Base-by-base conservation (phyloP, 106 monocot genomes). In the Dioscorea dumetorum region DNA sequence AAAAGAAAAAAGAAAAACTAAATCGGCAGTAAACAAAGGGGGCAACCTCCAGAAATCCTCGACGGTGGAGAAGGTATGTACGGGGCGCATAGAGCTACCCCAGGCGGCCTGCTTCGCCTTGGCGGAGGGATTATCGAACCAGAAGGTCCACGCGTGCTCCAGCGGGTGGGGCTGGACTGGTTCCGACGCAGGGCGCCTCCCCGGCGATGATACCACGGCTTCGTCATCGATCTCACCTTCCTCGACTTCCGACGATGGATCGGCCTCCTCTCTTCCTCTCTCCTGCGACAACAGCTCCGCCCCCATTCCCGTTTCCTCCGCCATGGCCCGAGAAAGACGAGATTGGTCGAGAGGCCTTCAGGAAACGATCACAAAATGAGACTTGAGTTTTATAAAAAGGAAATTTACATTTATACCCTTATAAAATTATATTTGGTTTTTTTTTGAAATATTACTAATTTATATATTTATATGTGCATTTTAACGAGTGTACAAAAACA, bases 101-200 rank as follows among this genome's bases (percentile, higher is more conserved):
- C 94, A 95, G 0, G 85, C 54, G 22, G 62, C 57, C 70, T 81
- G 82, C 81, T 72, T 85, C n/a, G 76, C 66, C 53, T 88, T 90
- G 19, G 59, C 70, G 2, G 85, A 73, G 34, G 85, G 85, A 49
- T 80, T 87, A 48, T 95, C 94, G 77, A 85, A 95, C 94, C 90
- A 95, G 70, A 95, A 83, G 56, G 94, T 91, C 94, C 94, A 95
- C 0, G 85, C 60, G 72, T 95, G 78, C 72, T 95, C 94, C 61
- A 95, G 64, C 11, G 81, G 85, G 70, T 91, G 90, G 6, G 22
- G 57, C 71, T 66, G 67, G 3, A 5, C 8, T 3, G 54, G 54
- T 5, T 19, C 15, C 54, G 13, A 54, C 54, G 54, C 54, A 19
- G 5, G 12, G 0, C 19, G 18, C 54, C 54, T 54, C 54, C 50